phyloP scores from a whole-genome alignment of 257 asterid genomes.

The Jacaranda copaia region DNA sequence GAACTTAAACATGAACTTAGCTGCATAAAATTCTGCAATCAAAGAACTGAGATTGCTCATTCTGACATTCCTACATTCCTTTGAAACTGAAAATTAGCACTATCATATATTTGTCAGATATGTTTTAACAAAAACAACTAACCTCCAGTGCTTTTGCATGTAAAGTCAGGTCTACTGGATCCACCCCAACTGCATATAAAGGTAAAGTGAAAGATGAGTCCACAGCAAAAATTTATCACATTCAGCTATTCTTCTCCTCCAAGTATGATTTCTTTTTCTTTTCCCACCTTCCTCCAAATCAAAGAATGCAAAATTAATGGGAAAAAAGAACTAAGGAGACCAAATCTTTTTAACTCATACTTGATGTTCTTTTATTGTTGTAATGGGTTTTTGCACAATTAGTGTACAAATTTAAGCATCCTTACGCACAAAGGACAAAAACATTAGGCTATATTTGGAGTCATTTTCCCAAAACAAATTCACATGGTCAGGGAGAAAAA shows the following conservation, averaged over 20 bases:
- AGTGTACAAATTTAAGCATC: background rate
- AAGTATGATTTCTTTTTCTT: background rate
- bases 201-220: slow-evolving; percentile 22
- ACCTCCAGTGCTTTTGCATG: slow-evolving; percentile 99
- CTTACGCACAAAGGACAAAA: background rate
- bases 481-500: background rate
- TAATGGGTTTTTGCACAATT: background rate
- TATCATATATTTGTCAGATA: background rate
- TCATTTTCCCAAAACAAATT: background rate
- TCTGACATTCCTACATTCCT: background rate
- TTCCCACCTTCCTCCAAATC: background rate
- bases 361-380: background rate
- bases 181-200: slow-evolving; percentile 93
- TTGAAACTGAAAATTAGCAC: slow-evolving; percentile 12
- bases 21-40: slow-evolving; percentile 7
- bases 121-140: slow-evolving; percentile 35
- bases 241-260: background rate
- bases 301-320: background rate
- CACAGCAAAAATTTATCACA: slow-evolving; percentile 4
- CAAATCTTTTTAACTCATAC: background rate
- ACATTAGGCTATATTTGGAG: background rate
- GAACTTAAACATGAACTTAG: background rate
- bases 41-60: background rate
- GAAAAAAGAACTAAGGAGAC: background rate
- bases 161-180: slow-evolving; percentile 97